Conservation (phyloP, 345 rosid genomes). For the Laguncularia racemosa region DNA sequence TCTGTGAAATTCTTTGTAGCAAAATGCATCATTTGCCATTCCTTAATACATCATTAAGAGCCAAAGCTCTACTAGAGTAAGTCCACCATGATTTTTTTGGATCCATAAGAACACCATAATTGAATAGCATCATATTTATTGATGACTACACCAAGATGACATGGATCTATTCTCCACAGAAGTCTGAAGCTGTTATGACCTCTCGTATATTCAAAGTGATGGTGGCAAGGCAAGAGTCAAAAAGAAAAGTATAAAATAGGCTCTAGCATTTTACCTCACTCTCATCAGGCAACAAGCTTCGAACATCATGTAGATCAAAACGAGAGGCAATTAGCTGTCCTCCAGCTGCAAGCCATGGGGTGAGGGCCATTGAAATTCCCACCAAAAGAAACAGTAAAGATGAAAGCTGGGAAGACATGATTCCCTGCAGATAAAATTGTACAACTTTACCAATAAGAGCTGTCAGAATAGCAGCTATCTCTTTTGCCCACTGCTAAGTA, state of each 20-base stretch:
- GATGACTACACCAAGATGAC: too few species aligned
- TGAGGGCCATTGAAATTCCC: constrained; percentile 96
- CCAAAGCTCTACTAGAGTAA: too few species aligned
- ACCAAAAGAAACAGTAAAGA: constrained; percentile 93
- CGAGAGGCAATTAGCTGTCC: constrained; percentile 96
- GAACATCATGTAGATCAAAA: constrained; percentile 91
- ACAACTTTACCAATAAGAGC: not conserved
- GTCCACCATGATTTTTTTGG: not conserved
- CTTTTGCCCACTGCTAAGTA: not conserved
- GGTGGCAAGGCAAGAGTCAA: too few species aligned
- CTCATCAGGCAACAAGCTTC: constrained; percentile 91
- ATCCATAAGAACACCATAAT: not conserved
- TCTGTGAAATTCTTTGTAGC: too few species aligned
- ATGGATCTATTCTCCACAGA: too few species aligned
- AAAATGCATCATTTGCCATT: too few species aligned
- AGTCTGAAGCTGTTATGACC: too few species aligned
- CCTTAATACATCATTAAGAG: too few species aligned
- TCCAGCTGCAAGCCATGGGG: constrained; percentile 99
- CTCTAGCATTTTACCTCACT: constrained; percentile 63
- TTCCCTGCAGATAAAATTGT: constrained; percentile 51
- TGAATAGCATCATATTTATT: too few species aligned
- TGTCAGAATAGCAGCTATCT: not conserved
- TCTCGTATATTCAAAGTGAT: too few species aligned
- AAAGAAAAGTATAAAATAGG: too few species aligned
- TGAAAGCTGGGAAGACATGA: constrained; percentile 87